Conservation (phyloP, 1,284 basidiomycete species). For the Heterobasidion annosum region DNA sequence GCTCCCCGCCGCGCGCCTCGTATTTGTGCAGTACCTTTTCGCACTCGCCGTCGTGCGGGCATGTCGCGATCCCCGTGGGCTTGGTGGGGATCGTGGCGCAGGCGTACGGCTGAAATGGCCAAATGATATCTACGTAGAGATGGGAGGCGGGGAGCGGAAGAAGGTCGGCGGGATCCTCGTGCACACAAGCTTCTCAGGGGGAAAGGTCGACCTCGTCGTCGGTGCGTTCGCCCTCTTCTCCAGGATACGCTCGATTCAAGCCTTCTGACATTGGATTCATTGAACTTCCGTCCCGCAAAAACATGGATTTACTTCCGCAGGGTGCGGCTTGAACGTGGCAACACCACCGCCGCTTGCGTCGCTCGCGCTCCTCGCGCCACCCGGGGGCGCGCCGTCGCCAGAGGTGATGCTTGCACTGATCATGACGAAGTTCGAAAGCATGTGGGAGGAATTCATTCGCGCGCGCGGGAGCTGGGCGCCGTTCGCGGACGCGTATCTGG, state of each 20-base stretch:
- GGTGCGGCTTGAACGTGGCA: constrained; percentile 85
- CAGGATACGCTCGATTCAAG: neutral
- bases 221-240: constrained; percentile 36
- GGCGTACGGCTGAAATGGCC: constrained; percentile 91
- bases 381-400: constrained; percentile 42
- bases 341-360: constrained; percentile 83
- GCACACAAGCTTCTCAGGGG: constrained; percentile 75
- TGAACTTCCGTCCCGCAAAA: too few species aligned
- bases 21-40: constrained; percentile 95
- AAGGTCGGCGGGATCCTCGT: constrained; percentile 92
- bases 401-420: constrained; percentile 75
- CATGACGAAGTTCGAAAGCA: constrained; percentile 68
- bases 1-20: constrained; percentile 63
- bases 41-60: constrained; percentile 88
- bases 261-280: too few species aligned
- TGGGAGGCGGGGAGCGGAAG: constrained; percentile 37
- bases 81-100: constrained; percentile 43
- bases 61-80: constrained; percentile 42
- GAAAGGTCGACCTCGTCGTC: constrained; percentile 70
- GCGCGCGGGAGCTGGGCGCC: constrained; percentile 63
- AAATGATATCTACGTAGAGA: constrained; percentile 85
- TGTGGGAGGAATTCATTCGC: constrained; percentile 69
- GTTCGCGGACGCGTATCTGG: constrained; percentile 73
- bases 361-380: constrained; percentile 58
- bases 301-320: constrained; percentile 26